A percentile compares a stretch with the other conserved stretches of the same genome.
phyloP scores from a whole-genome alignment of 441 rosid genomes.

The Manihot esculenta region DNA sequence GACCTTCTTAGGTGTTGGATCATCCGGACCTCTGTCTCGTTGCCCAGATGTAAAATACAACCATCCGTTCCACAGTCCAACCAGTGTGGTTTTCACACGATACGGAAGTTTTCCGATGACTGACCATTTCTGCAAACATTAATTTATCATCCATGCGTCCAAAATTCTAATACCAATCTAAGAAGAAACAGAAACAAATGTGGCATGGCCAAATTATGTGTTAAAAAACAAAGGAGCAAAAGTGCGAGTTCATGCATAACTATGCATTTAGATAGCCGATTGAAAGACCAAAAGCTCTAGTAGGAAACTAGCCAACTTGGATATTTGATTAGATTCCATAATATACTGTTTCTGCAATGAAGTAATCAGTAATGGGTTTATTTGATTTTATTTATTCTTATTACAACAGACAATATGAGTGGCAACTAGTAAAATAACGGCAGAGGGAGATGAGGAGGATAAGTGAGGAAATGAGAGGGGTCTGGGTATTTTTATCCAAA shows the following conservation, averaged over 20 bases:
- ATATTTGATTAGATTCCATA: neutral
- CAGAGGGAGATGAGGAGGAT: too few species aligned
- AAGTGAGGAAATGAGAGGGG: too few species aligned
- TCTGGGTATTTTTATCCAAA: too few species aligned
- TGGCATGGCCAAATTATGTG: neutral
- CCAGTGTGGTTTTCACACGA: conserved; percentile 88
- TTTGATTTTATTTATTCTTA: neutral
- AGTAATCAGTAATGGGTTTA: neutral
- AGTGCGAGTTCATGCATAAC: too few species aligned
- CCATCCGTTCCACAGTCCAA: conserved; percentile 79
- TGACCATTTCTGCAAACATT: conserved; percentile 73
- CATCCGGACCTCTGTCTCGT: conserved; percentile 80
- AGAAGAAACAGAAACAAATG: too few species aligned
- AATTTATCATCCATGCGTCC: conserved; percentile 3
- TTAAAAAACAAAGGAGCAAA: too few species aligned
- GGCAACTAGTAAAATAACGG: too few species aligned
- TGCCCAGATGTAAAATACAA: conserved; percentile 94
- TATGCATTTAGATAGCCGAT: neutral
- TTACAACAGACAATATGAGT: too few species aligned
- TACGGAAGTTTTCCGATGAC: conserved; percentile 82
- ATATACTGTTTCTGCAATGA: neutral
- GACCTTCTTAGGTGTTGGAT: conserved; percentile 84
- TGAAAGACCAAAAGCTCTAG: neutral
- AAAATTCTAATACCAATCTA: too few species aligned
- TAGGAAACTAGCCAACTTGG: neutral